These are phyloP conservation scores for Ceratocystis cubensis DNA, from an alignment of 2,329 filamentous ascomycete genomes.

Conservation along the genomic window DNA sequence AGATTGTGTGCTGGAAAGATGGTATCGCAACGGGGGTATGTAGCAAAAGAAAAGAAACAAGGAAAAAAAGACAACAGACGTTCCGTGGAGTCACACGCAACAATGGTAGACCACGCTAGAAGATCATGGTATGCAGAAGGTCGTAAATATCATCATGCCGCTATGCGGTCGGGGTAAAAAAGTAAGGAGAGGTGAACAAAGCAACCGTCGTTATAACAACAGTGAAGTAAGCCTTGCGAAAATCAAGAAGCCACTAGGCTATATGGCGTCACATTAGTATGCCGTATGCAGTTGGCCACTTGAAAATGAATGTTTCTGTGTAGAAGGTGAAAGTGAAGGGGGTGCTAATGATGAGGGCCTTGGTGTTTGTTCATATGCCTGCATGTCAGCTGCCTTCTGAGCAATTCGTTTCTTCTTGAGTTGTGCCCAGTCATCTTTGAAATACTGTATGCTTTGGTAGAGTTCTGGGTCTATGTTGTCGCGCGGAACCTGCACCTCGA, in stretches of 20 bases:
- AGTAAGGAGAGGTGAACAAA: background rate
- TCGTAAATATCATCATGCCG: constrained; percentile 7
- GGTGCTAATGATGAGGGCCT: background rate
- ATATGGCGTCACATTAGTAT: background rate
- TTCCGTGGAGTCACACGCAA: background rate
- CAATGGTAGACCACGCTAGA: background rate
- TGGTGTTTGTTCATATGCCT: constrained; percentile 2
- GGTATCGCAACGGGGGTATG: constrained; percentile 6
- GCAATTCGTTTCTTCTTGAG: constrained; percentile 35
- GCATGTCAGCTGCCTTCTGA: background rate
- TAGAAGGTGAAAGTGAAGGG: background rate
- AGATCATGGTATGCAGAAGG: background rate
- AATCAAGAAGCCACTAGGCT: background rate
- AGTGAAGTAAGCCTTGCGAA: background rate
- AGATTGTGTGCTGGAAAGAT: background rate
- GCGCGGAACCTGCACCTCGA: constrained; percentile 45
- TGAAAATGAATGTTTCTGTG: background rate
- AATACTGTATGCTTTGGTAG: constrained; percentile 45
- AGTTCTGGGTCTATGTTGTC: constrained; percentile 46
- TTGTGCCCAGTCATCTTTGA: constrained; percentile 47
- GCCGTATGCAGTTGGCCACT: background rate
- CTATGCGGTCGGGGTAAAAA: background rate
- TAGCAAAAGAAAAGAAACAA: background rate
- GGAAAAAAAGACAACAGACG: background rate
- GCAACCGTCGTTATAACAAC: background rate